Conservation (phyloP, 306 rosid species). For the Sechiopsis laciniata region DNA sequence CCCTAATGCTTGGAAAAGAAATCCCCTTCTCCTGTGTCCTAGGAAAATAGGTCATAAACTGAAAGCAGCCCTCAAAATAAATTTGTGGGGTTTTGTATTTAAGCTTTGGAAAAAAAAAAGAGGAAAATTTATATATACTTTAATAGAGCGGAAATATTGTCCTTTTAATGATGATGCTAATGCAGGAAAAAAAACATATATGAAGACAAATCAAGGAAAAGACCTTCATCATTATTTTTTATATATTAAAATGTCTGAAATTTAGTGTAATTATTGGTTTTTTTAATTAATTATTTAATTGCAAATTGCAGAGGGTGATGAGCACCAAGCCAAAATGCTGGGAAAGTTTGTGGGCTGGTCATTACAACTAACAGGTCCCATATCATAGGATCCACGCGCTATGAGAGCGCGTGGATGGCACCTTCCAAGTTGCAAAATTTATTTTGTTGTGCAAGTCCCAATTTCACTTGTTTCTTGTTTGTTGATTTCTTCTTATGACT, state of each 20-base stretch:
- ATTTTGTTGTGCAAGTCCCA: not conserved
- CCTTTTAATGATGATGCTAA: slow-evolving; percentile 11
- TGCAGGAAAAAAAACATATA: not conserved
- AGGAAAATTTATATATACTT: slow-evolving; percentile 13
- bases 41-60: not conserved
- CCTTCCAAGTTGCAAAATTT: not conserved
- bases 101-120: not conserved
- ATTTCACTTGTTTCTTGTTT: not conserved
- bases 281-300: not conserved
- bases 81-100: slow-evolving; percentile 3
- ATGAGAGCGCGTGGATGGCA: not conserved
- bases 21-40: not conserved
- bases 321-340: slow-evolving; percentile 12
- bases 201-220: slow-evolving; percentile 10
- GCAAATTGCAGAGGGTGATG: not conserved
- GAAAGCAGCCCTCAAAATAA: not conserved
- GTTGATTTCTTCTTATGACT: not conserved
- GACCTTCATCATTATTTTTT: not conserved
- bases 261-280: slow-evolving; percentile 5
- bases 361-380: not conserved
- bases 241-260: slow-evolving; percentile 6
- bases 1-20: not conserved
- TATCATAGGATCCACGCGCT: not conserved
- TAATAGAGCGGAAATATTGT: slow-evolving; percentile 5
- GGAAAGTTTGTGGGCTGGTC: slow-evolving; percentile 21